A percentile compares a stretch with the other conserved stretches of the same genome.
phyloP scores from a whole-genome alignment of 768 basidiomycete genomes.

The Polyporus arcularius region DNA sequence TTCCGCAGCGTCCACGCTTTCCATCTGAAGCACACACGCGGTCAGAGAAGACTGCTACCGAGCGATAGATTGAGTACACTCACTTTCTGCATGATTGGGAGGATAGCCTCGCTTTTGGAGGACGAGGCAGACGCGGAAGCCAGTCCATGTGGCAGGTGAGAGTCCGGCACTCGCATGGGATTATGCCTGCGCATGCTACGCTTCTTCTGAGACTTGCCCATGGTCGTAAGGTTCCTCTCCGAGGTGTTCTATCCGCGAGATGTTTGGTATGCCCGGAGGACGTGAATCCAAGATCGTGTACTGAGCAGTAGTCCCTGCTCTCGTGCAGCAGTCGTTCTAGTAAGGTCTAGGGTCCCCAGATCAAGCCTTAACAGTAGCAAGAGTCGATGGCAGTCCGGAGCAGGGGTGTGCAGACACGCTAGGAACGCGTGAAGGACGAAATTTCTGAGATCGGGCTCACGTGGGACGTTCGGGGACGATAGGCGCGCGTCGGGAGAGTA shows the following conservation, averaged over 20 bases:
- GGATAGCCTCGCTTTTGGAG: conserved; percentile 73
- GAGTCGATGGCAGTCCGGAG: not conserved
- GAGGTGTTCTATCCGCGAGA: not conserved
- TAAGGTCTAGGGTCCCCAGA: too few relatives aligned
- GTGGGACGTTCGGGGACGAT: not conserved
- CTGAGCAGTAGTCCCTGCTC: too few relatives aligned
- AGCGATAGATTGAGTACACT: not conserved
- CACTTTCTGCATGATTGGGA: conserved; percentile 93
- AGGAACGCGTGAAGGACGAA: conserved; percentile 1
- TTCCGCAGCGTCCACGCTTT: conserved; percentile 73
- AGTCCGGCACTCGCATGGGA: conserved; percentile 91
- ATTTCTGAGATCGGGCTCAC: conserved; percentile 16
- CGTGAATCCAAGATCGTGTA: not conserved
- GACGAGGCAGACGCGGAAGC: conserved; percentile 72
- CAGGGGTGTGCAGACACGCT: not conserved
- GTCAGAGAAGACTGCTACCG: not conserved
- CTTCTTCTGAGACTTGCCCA: conserved; percentile 96
- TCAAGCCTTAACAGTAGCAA: not conserved
- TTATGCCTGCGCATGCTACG: conserved; percentile 85
- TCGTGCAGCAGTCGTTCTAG: not conserved
- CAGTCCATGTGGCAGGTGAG: conserved; percentile 84
- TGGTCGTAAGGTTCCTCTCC: conserved; percentile 31
- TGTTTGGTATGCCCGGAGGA: not conserved
- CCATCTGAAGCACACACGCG: conserved; percentile 52
- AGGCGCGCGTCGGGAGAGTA: too few relatives aligned